A percentile compares a stretch with the other conserved stretches of the same genome.
These are phyloP conservation scores for Isoetes taiwanensis DNA, from an alignment of 75 land plant species.

Conservation along the genomic window DNA sequence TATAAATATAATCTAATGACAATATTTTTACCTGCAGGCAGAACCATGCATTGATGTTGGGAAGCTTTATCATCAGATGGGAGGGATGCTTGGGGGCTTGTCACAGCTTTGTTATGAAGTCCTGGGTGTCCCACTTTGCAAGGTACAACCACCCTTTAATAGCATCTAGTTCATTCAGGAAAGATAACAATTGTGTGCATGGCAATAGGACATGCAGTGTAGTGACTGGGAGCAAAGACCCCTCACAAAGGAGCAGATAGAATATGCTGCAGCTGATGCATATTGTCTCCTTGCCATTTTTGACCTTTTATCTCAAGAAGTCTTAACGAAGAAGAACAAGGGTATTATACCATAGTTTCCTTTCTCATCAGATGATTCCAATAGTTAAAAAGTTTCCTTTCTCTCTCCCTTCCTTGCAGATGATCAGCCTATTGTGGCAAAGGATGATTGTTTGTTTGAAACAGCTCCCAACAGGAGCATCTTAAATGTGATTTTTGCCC, in stretches of 20 bases:
- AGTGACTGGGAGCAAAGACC: slow-evolving; percentile 97
- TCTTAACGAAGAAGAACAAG: too few relatives aligned
- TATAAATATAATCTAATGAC: too few relatives aligned
- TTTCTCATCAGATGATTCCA: slow-evolving; percentile 8
- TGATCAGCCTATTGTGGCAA: too few relatives aligned
- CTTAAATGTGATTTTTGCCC: too few relatives aligned
- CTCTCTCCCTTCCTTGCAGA: background rate
- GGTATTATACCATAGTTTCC: too few relatives aligned
- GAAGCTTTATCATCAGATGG: slow-evolving; percentile 40
- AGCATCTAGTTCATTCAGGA: too few relatives aligned
- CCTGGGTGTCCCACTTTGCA: slow-evolving; percentile 50
- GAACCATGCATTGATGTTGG: slow-evolving; percentile 78
- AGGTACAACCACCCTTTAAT: too few relatives aligned
- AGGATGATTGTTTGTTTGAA: too few relatives aligned
- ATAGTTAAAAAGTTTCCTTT: background rate
- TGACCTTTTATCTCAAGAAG: too few relatives aligned
- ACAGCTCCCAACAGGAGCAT: too few relatives aligned
- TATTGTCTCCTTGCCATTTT: slow-evolving; percentile 72
- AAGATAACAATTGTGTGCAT: too few relatives aligned
- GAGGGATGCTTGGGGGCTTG: slow-evolving; percentile 33
- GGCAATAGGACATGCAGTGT: slow-evolving; percentile 91
- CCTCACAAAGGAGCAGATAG: slow-evolving; percentile 59
- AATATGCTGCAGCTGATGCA: slow-evolving; percentile 94
- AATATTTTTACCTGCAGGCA: slow-evolving; percentile 31
- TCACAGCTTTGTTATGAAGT: slow-evolving; percentile 61